phyloP scores from a whole-genome alignment of 345 rosid species.

The Camelina neglecta region DNA sequence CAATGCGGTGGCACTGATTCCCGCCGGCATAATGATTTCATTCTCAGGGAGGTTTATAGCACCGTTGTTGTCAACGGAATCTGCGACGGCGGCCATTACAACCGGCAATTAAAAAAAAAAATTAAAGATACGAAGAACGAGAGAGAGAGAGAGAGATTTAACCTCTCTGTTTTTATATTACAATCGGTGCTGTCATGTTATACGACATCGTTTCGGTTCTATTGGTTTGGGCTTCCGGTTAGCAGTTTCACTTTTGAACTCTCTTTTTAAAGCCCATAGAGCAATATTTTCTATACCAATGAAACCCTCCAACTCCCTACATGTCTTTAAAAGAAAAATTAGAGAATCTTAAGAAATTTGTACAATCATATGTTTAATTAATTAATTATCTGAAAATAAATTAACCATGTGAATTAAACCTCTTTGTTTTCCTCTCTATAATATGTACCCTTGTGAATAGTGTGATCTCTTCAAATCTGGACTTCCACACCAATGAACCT shows the following conservation, averaged over 20 bases:
- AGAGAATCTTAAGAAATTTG: too few relatives aligned
- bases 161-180: constrained; percentile 22
- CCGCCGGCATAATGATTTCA: not conserved
- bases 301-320: too few relatives aligned
- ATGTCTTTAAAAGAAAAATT: too few relatives aligned
- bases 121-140: not conserved
- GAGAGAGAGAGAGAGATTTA: constrained; percentile 13
- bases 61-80: constrained; percentile 40
- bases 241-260: not conserved
- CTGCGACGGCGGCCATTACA: constrained; percentile 41
- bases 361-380: too few relatives aligned
- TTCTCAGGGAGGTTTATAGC: constrained; percentile 15
- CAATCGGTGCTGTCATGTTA: not conserved
- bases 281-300: too few relatives aligned
- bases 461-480: too few relatives aligned
- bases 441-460: too few relatives aligned
- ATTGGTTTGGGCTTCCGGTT: constrained; percentile 18
- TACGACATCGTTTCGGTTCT: not conserved
- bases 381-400: too few relatives aligned
- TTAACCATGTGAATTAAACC: too few relatives aligned
- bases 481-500: too few relatives aligned
- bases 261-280: not conserved
- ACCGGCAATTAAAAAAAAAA: constrained; percentile 11
- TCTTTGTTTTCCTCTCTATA: too few relatives aligned
- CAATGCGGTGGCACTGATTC: constrained; percentile 18